phyloP scores from a whole-genome alignment of 768 basidiomycete genomes.

The Stropharia rugosoannulata region DNA sequence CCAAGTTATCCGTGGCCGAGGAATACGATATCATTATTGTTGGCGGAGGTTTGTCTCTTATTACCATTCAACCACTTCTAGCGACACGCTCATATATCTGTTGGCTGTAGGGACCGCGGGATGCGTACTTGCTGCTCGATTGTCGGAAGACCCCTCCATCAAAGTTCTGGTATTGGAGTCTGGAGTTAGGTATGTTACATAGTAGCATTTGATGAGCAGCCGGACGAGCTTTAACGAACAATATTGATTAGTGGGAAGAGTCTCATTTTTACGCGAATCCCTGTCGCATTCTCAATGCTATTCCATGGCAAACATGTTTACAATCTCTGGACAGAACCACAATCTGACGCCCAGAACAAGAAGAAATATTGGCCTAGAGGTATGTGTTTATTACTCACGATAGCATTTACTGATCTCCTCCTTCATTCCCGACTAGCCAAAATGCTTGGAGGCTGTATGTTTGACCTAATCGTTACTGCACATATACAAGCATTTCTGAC shows the following conservation, averaged over 20 bases:
- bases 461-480: background rate
- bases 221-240: background rate
- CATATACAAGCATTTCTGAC: background rate
- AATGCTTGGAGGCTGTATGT: constrained; percentile 73
- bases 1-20: constrained; percentile 21
- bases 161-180: constrained; percentile 60
- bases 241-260: constrained; percentile 38
- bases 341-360: constrained; percentile 44
- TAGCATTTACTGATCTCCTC: background rate
- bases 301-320: constrained; percentile 51
- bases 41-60: constrained; percentile 47
- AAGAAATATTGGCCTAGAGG: constrained; percentile 68
- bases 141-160: constrained; percentile 54
- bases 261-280: constrained; percentile 39
- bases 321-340: constrained; percentile 55
- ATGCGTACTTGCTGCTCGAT: constrained; percentile 57
- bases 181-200: constrained; percentile 49
- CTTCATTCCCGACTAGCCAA: constrained; percentile 38
- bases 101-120: constrained; percentile 52
- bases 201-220: background rate
- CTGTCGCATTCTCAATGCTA: constrained; percentile 40
- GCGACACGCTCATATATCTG: background rate
- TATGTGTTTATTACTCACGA: constrained; percentile 19
- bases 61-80: too few species aligned
- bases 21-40: constrained; percentile 53